Base-by-base conservation (phyloP, 1,139 yeast species). In the Sugiyamaella pinicola region DNA sequence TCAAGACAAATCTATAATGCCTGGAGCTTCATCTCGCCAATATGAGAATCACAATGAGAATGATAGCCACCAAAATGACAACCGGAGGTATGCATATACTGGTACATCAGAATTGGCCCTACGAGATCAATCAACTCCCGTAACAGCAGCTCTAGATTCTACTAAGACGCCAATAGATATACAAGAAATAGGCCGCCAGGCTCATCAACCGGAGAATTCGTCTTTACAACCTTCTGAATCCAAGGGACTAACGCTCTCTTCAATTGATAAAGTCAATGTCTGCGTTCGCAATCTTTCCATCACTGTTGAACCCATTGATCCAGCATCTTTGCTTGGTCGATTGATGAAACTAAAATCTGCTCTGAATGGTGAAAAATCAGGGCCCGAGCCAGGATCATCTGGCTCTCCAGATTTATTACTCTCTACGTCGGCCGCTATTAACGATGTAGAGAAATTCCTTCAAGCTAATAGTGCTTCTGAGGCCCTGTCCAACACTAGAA, bases 191-290 rank as follows among this genome's bases (percentile, higher is more conserved):
- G 39, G n/a, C 12, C 12, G 5, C 12, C 13, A 31, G 15, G 34
- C 12, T 10, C n/a, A 13, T 12, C 4, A 13, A 8, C 4, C 21
- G 12, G 12, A 10, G 21, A 35, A 5, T 12, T 31, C 34, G 4
- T 13, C 34, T 35, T 12, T 35, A 35, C n/a, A 9, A 18, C 24
- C 21, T 3, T 12, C 39, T 29, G 37, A 29, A 10, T 42, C 46
- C 5, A 42, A 19, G n/a, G 48, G 48, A 6, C 24, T 46, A 18
- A 39, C 43, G 13, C 29, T 46, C 6, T 35, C 49, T 2, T 37
- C 49, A 4, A 65, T 64, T 21, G 64, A 64, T 24, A 50, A 57
- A 24, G 65, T 64, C 3, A 50, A 51, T 24, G 48, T 64, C 10
- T 42, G 54, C 17, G 61, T 64, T 17, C 63, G 67, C 12, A 49